Percentiles rank a stretch among this genome's conserved stretches.
Evolutionary conservation across 1,284 basidiomycete genomes (phyloP).

Genomic region (Tilletia horrida): DNA sequence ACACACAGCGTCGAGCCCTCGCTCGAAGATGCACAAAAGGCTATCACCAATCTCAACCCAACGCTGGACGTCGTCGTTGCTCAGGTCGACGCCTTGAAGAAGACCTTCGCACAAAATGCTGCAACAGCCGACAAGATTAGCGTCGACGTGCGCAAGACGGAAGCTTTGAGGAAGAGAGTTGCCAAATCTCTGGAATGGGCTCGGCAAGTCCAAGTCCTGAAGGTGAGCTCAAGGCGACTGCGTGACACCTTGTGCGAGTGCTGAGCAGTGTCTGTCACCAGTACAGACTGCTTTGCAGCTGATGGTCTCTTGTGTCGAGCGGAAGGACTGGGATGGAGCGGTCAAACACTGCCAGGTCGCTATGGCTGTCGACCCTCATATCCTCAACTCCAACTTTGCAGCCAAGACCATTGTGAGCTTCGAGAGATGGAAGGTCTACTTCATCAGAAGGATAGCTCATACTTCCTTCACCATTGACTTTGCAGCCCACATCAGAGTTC

Average conservation of each 20-base stretch:
- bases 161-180: conserved; percentile 84
- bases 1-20: background rate
- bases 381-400: conserved; percentile 80
- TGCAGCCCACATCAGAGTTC: conserved; percentile 72
- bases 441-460: background rate
- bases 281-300: conserved; percentile 71
- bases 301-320: conserved; percentile 73
- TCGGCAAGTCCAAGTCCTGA: conserved; percentile 81
- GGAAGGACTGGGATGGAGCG: conserved; percentile 90
- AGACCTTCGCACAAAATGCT: conserved; percentile 68
- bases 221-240: conserved; percentile 60
- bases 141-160: conserved; percentile 76
- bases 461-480: background rate
- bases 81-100: conserved; percentile 64
- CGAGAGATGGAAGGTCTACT: background rate
- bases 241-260: too few relatives aligned
- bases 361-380: conserved; percentile 73
- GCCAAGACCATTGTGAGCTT: conserved; percentile 66
- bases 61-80: conserved; percentile 60
- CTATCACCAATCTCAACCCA: conserved; percentile 14
- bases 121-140: conserved; percentile 84
- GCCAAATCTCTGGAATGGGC: conserved; percentile 79
- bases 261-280: too few relatives aligned
- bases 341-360: conserved; percentile 83
- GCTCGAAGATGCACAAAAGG: background rate